A percentile compares a stretch with the other conserved stretches of the same genome.
Evolutionary conservation across 768 basidiomycete species (phyloP).

Genomic region (Tylopilus plumbeoviolaceoides): DNA sequence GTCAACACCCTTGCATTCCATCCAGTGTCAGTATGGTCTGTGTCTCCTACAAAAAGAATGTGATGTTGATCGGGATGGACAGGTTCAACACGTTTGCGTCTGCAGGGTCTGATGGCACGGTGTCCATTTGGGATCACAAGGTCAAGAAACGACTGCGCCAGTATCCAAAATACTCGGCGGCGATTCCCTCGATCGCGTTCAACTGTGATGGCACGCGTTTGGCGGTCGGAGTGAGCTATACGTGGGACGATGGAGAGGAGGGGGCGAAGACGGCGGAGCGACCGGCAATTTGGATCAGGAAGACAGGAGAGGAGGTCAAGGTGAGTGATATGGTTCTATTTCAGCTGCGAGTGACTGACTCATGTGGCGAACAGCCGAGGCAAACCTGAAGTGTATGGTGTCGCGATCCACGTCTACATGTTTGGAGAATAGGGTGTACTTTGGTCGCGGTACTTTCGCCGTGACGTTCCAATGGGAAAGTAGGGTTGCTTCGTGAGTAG

Average conservation of each 20-base stretch:
- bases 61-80: not conserved
- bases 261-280: conserved; percentile 62
- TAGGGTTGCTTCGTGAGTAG: not conserved
- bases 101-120: conserved; percentile 89
- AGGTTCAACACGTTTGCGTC: conserved; percentile 95
- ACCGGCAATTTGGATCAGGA: conserved; percentile 58
- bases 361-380: conserved; percentile 16
- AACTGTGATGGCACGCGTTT: conserved; percentile 79
- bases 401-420: not conserved
- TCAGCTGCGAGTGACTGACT: not conserved
- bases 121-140: conserved; percentile 96
- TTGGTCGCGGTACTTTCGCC: too few relatives aligned
- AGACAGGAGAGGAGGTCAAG: conserved; percentile 76
- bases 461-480: not conserved
- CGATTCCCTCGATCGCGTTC: conserved; percentile 79
- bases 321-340: conserved; percentile 32
- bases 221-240: conserved; percentile 83
- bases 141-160: conserved; percentile 94
- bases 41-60: too few relatives aligned
- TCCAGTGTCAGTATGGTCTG: conserved; percentile 52
- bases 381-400: conserved; percentile 10
- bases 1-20: conserved; percentile 96
- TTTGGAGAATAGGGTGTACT: not conserved
- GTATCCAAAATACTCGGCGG: conserved; percentile 71
- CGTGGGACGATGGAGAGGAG: conserved; percentile 83